Percentiles rank a stretch among this genome's conserved stretches.
These are phyloP conservation scores for Metschnikowia kunwiensis DNA, from an alignment of 805 yeast genomes.

Conservation along the genomic window DNA sequence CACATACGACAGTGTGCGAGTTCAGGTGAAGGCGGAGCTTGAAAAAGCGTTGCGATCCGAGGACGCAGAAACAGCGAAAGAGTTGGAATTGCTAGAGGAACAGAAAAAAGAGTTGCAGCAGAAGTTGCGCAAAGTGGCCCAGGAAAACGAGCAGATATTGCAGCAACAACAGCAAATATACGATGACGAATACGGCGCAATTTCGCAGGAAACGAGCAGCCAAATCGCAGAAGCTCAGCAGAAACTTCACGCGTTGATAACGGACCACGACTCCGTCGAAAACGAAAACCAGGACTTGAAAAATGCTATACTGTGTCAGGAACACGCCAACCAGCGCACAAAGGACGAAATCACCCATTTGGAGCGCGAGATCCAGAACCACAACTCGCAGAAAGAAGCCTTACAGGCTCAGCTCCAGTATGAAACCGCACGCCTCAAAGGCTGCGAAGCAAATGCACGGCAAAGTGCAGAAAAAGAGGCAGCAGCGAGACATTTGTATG, in stretches of 20 bases:
- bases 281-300: conserved; percentile 4
- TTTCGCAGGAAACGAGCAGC: background rate
- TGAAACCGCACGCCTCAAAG: background rate
- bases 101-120: conserved; percentile 1
- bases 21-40: conserved; percentile 35
- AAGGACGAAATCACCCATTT: conserved; percentile 1
- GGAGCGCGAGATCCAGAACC: conserved; percentile 17
- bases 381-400: conserved; percentile 6
- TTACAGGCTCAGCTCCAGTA: conserved; percentile 5
- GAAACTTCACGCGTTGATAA: background rate
- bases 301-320: background rate
- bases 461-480: conserved; percentile 17
- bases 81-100: conserved; percentile 1
- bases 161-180: background rate
- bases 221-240: conserved; percentile 1
- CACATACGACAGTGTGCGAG: conserved; percentile 30
- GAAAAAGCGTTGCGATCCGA: conserved; percentile 15
- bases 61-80: conserved; percentile 3
- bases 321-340: background rate
- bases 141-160: conserved; percentile 1
- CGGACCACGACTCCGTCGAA: conserved; percentile 1
- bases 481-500: conserved; percentile 20
- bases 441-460: background rate
- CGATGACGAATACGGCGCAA: background rate
- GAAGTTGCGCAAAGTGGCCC: background rate